Evolutionary conservation across 345 rosid species (phyloP), one percentile per base, ranked within the genome.

Genomic region (Bruguiera parviflora): DNA sequence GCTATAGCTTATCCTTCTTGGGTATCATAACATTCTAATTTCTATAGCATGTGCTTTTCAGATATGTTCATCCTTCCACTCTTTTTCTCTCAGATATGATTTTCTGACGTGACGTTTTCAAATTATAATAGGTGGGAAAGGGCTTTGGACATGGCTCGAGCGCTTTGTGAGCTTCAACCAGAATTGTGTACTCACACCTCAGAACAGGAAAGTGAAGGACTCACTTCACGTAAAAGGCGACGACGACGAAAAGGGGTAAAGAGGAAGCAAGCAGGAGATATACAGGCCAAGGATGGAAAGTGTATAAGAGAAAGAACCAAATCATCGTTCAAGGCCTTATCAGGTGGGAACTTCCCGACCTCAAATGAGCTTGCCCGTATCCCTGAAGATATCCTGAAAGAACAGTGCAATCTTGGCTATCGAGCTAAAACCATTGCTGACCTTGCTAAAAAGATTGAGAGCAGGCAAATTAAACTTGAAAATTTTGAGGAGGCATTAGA

Each of bases 371-470:
- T 84, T 19, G 80, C 78, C 28, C 66, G 56, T 18, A 67, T 84
- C 10, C 56, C 65, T 16, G 65, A 59, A 18, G 58, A 70, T 1
- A 53, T 28, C 20, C 52, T 84, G 24, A 74, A 46, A 18, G 16
- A 58, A 15, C 68, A 58, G 1, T 84, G 88, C 63, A 81, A 74
- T n/a, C 79, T 88, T 6, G 90, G 89, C 0, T 75, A 81, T 16
- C 79, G 89, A 78, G 85, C 81, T 46, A 31, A 21, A 0, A 5
- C 3, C 27, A 77, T 86, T 29, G 10, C 71, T 28, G 31, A 57
- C 16, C 52, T 88, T 31, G 86, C 85, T 6, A 73, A 32, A 20
- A 57, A 20, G 21, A 68, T 84, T 24, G 76, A 67, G 39, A 57
- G 21, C 0, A 76, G 84, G 8, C n/a, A n/a, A 53, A n/a, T 81